Conservation (phyloP, 106 monocot genomes). For the Allium sativum region DNA sequence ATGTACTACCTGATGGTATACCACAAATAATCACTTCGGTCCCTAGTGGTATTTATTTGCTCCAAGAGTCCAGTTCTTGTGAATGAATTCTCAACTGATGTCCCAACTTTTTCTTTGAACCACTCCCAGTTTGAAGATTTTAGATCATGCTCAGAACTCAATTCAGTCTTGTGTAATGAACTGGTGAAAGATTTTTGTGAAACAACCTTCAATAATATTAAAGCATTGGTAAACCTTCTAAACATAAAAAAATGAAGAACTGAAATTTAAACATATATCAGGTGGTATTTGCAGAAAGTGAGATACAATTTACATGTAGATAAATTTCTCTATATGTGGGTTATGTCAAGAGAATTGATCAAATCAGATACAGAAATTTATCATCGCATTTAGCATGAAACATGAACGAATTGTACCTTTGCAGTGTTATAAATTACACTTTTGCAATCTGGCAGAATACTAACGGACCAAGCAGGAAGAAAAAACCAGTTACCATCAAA, state of each 20-base stretch:
- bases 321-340: no score
- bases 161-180: conserved; percentile 9
- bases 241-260: neutral
- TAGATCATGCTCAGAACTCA: neutral
- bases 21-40: conserved; percentile 24
- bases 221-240: neutral
- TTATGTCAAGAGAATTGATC: neutral
- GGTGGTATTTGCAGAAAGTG: no score
- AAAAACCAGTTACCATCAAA: conserved; percentile 15
- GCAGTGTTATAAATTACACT: conserved; percentile 25
- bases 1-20: conserved; percentile 13
- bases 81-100: conserved; percentile 13
- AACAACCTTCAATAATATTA: conserved; percentile 12
- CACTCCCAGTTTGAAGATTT: conserved; percentile 17
- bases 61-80: conserved; percentile 13
- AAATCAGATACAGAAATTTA: neutral
- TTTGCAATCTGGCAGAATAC: conserved; percentile 24
- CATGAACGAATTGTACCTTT: conserved; percentile 11
- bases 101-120: conserved; percentile 18
- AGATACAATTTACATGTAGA: no score
- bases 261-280: no score
- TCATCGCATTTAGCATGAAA: neutral
- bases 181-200: conserved; percentile 13
- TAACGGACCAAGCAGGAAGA: conserved; percentile 29
- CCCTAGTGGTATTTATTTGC: conserved; percentile 27